Base-by-base conservation (phyloP, 176 grass and related monocot genomes). In the Oryza brachyantha region DNA sequence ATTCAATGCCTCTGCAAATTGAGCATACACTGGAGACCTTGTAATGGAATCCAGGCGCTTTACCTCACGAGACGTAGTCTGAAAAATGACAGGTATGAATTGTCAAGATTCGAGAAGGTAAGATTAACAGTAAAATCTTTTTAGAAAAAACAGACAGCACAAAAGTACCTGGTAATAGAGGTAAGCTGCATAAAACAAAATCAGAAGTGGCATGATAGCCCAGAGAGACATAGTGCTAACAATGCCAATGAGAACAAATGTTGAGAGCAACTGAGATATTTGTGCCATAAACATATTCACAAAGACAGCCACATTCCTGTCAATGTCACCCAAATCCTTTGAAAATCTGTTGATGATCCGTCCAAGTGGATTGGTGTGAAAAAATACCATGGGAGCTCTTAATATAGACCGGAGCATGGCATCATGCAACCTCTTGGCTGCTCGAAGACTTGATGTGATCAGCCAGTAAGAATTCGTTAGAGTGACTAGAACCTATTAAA, bases 311-410 rank as follows among this genome's bases (percentile, higher is more conserved):
- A 99, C 84, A 76, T 77, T 89, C 60, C 96, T 81, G 78, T 99
- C 96, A 76, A 95, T 84, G 84, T 99, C 96, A 34, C 96, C 90
- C 66, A 93, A 65, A 90, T 99, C 96, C 81, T 99, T 99, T 22
- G 96, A 93, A 83, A 95, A 99, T 83, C 96, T 92, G 68, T 99
- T 99, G 81, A 99, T 99, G 79, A 99, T 91, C 55, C 96, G 86
- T 86, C 96, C 96, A 77, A 99, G 92, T 79, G 96, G 96, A 77
- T 99, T 99, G 59, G 96, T 99, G 69, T 95, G 96, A 69, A 99
- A 99, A 84, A 99, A 99, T 79, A 93, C 77, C 96, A 99, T 99
- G 46, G 96, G 96, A 71, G 86, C 96, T 90, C 92, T 92, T 83
- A 99, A 93, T 89, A 95, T 99, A 62, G 96, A 95, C 68, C 79